Evolutionary conservation across 2,329 filamentous ascomycete species (phyloP), one percentile per base, ranked within the genome.

Genomic region (Lecanosticta acicola): DNA sequence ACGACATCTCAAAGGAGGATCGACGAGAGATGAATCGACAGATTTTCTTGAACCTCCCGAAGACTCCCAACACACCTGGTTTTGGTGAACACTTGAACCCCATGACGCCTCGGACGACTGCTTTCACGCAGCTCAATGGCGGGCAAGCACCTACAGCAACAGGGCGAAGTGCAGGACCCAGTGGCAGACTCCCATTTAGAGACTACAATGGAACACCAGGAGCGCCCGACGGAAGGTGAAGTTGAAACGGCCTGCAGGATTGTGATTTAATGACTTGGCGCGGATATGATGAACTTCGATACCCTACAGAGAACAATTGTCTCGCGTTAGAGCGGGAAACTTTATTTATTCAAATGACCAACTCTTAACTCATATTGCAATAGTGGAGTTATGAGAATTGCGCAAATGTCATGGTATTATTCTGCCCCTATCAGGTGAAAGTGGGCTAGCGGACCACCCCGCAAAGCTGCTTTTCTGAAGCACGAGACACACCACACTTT

Each of bases 101-200:
- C 1, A 84, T 75, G 53, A 85, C 82, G 4, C 83, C 82, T 4
- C 67, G 83, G 53, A 85, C 83, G 13, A 74, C 79, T 62, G 83
- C 83, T 1, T 86, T 86, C 74, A 84, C 58, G 75, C 76, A 10
- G 68, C 84, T 39, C 77, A 63, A 58, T 45, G 64, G 58, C 16
- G 62, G 49, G 14, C 50, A 24, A 11, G 52, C 46, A 29, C 20
- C 32, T 4, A 24, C 26, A 34, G 32, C 36, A 34, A 41, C 34
- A 41, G 32, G 47, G 29, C 39, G 39, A 3, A 18, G 29, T 36
- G 34, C 36, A 13, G 43, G 51, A n/a, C 54, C 54, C 2, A 48
- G 41, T 32, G 39, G 54, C 9, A 39, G 36, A 26, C 39, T 64
- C 38, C 59, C 60, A 19, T 63, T 64, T 39, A 54, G 62, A 34